Evolutionary conservation across 2,329 filamentous ascomycete genomes (phyloP), one percentile per base, ranked within the genome.

Genomic region (Aspergillus bombycis): DNA sequence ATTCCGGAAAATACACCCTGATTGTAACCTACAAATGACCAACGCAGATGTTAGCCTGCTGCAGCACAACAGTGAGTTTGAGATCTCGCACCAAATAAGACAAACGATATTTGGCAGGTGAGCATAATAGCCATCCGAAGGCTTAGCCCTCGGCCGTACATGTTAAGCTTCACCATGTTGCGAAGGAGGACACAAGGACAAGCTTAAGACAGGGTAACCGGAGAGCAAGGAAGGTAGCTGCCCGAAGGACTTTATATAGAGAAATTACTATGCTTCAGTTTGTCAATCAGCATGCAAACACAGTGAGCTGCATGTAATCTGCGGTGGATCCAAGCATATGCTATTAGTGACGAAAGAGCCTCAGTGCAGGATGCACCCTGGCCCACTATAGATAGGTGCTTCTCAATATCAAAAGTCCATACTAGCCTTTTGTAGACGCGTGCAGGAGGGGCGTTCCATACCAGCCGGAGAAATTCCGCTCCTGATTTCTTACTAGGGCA

Each of bases 1-100:
- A 85, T 81, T 12, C 81, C 81, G 3, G 80, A 78, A 64, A 84
- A 83, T 0, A 83, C 80, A 48, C 81, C 82, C 66, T 84, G 82
- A 34, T 84, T 83, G 52, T 84, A 84, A 2, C 81, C 82, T 75
- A 60, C 36, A 62, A 10, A 43, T 26, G 26, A 36, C 26, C 46
- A 55, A 32, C 48, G 9, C 9, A 4, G 28, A 52, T 21, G 61
- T 67, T 50, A 68, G 63, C 36, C 34, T 48, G 48, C 53, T 45
- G 57, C n/a, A 55, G 26, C 38, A 58, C 46, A 56, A 46, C 21
- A 26, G 36, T 10, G 57, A 36, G 11, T 12, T 19, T 19, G 45
- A 53, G 41, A 26, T 45, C 30, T 61, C 68, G 36, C 52, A 72
- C 71, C 71, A 52, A 73, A 74, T 41, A 74, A 61, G 48, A 72